Evolutionary conservation across 2,329 filamentous ascomycete genomes (phyloP).

Genomic region (Aureobasidium subglaciale): DNA sequence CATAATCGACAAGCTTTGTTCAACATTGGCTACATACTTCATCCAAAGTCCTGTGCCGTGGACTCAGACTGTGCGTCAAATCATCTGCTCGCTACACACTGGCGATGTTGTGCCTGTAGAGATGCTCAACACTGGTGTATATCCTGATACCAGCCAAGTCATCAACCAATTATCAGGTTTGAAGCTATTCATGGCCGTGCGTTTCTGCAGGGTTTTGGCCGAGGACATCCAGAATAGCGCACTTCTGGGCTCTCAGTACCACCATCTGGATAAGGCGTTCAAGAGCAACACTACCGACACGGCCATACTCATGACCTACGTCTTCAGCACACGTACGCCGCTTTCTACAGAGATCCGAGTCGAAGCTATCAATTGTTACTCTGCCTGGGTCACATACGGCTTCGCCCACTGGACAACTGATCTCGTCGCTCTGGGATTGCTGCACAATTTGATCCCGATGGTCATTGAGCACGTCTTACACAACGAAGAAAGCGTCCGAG

Average conservation of each 20-base stretch:
- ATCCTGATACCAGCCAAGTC: background rate
- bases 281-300: slow-evolving; percentile 10
- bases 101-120: slow-evolving; percentile 14
- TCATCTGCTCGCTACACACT: slow-evolving; percentile 34
- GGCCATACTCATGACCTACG: background rate
- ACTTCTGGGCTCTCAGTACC: slow-evolving; percentile 2
- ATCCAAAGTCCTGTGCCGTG: slow-evolving; percentile 62
- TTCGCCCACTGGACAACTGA: slow-evolving; percentile 56
- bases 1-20: slow-evolving; percentile 67
- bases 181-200: slow-evolving; percentile 2
- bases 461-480: slow-evolving; percentile 55
- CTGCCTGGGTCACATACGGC: slow-evolving; percentile 65
- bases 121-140: slow-evolving; percentile 10
- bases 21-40: slow-evolving; percentile 70
- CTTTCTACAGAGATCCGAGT: slow-evolving; percentile 14
- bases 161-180: background rate
- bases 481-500: slow-evolving; percentile 51
- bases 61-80: slow-evolving; percentile 57
- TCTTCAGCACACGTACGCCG: background rate
- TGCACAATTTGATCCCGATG: slow-evolving; percentile 54
- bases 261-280: slow-evolving; percentile 4
- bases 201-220: slow-evolving; percentile 8
- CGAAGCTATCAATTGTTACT: slow-evolving; percentile 30
- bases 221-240: slow-evolving; percentile 10
- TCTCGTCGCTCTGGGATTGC: slow-evolving; percentile 49